Percentiles rank a stretch among this genome's conserved stretches.
These are phyloP conservation scores for Fagopyrum homotropicum DNA, from an alignment of 148 eudicot genomes.

Conservation along the genomic window DNA sequence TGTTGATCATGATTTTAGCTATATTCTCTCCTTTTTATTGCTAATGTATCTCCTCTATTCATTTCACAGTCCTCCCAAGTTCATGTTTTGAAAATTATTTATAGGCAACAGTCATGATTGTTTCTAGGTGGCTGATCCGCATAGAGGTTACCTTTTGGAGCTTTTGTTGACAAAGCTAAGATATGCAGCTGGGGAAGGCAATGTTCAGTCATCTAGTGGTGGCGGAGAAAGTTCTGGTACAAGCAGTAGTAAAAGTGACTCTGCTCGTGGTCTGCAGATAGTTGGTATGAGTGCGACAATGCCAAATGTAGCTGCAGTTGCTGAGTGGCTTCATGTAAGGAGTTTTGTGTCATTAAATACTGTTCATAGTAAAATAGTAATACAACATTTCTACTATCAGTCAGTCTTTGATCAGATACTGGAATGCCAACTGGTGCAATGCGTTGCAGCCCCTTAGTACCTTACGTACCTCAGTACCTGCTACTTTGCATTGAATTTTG, in stretches of 20 bases:
- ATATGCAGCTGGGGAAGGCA: conserved; percentile 98
- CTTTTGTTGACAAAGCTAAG: conserved; percentile 95
- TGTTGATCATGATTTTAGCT: conserved; percentile 14
- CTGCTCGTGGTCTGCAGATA: conserved; percentile 81
- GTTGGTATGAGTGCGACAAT: conserved; percentile 99
- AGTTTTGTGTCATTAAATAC: not conserved
- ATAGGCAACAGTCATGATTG: conserved; percentile 19
- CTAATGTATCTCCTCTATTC: not conserved
- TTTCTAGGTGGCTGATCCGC: conserved; percentile 92
- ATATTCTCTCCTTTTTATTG: not conserved
- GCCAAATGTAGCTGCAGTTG: conserved; percentile 97
- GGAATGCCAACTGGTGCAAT: not conserved
- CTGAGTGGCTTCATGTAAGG: conserved; percentile 99
- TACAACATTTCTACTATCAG: not conserved
- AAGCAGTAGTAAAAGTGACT: conserved; percentile 73
- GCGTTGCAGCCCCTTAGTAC: no score
- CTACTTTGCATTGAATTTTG: not conserved
- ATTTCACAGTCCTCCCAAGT: not conserved
- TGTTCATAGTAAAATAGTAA: not conserved
- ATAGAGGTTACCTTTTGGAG: conserved; percentile 96
- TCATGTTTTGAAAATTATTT: conserved; percentile 10
- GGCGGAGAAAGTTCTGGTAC: conserved; percentile 86
- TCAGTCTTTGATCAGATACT: not conserved
- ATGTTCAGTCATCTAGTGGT: conserved; percentile 60
- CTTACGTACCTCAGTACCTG: not conserved